These are phyloP conservation scores for Botrytis pseudocinerea DNA, from an alignment of 2,329 filamentous ascomycete genomes.

Conservation along the genomic window DNA sequence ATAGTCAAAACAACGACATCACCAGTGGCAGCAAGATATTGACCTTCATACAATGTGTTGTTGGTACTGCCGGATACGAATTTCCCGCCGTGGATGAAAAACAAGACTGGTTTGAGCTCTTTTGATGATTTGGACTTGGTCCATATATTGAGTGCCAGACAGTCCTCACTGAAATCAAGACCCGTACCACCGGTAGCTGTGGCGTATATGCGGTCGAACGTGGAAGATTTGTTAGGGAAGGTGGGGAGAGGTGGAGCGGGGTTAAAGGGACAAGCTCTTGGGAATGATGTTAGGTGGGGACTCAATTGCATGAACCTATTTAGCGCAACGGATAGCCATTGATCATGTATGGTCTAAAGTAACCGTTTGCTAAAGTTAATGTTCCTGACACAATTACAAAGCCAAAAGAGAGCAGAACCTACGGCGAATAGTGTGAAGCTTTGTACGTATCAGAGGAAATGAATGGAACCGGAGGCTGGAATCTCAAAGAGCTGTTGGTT, in stretches of 20 bases:
- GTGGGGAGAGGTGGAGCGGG: not conserved
- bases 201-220: constrained; percentile 11
- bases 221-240: not conserved
- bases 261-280: constrained; percentile 11
- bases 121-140: constrained; percentile 39
- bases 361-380: not conserved
- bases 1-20: constrained; percentile 15
- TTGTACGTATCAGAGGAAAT: not conserved
- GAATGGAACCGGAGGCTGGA: constrained; percentile 33
- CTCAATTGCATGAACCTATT: not conserved
- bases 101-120: constrained; percentile 45
- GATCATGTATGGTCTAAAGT: no score
- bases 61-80: constrained; percentile 45
- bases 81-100: constrained; percentile 49
- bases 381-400: not conserved
- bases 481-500: constrained; percentile 44
- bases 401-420: constrained; percentile 1
- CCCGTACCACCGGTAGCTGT: not conserved
- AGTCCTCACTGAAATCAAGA: constrained; percentile 40
- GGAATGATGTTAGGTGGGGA: not conserved
- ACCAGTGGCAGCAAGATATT: constrained; percentile 10
- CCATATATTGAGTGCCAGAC: constrained; percentile 45
- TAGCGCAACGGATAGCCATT: not conserved
- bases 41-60: constrained; percentile 29
- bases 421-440: not conserved